Evolutionary conservation across 2,329 filamentous ascomycete species (phyloP).

Genomic region (Colletotrichum australisinense): DNA sequence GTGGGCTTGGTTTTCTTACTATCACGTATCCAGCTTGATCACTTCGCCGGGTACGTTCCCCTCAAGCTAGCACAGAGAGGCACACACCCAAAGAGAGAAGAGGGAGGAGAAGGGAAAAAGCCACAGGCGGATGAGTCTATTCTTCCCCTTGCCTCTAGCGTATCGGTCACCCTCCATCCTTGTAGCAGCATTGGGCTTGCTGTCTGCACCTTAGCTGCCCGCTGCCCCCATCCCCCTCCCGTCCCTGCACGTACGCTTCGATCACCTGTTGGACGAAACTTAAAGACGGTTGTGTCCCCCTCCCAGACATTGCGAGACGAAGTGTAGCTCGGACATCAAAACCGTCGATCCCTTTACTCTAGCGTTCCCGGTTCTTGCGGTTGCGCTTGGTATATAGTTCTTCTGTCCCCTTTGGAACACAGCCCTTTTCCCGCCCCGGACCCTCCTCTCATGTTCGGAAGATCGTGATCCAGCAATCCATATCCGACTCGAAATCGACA

Average conservation of each 20-base stretch:
- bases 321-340: constrained; percentile 30
- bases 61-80: neutral
- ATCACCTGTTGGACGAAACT: constrained; percentile 33
- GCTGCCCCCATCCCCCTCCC: constrained; percentile 2
- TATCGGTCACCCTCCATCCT: neutral
- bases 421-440: neutral
- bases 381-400: constrained; percentile 31
- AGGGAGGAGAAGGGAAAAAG: neutral
- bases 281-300: constrained; percentile 26
- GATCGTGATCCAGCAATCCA: constrained; percentile 19
- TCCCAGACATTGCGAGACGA: constrained; percentile 31
- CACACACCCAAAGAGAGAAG: neutral
- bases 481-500: neutral
- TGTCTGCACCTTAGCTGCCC: constrained; percentile 14
- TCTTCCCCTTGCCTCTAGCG: neutral
- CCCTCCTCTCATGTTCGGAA: constrained; percentile 1
- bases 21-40: neutral
- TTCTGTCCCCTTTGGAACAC: constrained; percentile 8
- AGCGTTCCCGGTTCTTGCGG: constrained; percentile 9
- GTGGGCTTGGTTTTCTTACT: neutral
- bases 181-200: constrained; percentile 21
- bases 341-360: constrained; percentile 24
- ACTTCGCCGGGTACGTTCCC: neutral
- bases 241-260: constrained; percentile 29
- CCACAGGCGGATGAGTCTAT: neutral